phyloP scores from a whole-genome alignment of 2,329 filamentous ascomycete genomes.

The Fusarium oligoseptatum region DNA sequence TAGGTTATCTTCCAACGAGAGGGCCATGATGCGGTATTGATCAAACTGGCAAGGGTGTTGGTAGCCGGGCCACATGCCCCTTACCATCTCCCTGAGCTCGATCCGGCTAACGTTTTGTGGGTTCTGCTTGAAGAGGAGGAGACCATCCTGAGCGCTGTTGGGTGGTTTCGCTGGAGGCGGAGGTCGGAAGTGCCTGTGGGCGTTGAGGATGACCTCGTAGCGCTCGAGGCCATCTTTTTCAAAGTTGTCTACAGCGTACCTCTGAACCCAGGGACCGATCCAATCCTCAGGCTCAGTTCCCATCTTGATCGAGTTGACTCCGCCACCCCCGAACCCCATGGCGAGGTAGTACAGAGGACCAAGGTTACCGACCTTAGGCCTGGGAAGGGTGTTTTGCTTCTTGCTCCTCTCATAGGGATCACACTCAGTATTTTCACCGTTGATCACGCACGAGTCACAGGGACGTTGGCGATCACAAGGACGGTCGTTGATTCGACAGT shows the following conservation, averaged over 20 bases:
- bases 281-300: constrained; percentile 37
- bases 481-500: constrained; percentile 38
- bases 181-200: constrained; percentile 20
- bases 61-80: neutral
- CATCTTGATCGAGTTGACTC: constrained; percentile 34
- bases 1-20: neutral
- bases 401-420: neutral
- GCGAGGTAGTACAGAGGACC: constrained; percentile 53
- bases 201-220: neutral
- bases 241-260: constrained; percentile 22
- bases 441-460: constrained; percentile 51
- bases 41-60: neutral
- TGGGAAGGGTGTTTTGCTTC: constrained; percentile 5
- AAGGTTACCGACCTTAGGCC: constrained; percentile 11
- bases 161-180: constrained; percentile 2
- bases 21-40: neutral
- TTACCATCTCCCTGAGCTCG: neutral
- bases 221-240: neutral
- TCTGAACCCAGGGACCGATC: constrained; percentile 39
- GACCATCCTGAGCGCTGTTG: neutral
- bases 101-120: neutral
- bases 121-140: neutral
- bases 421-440: constrained; percentile 10
- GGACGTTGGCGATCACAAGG: constrained; percentile 55
- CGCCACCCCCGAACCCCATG: constrained; percentile 43